Conservation (phyloP, 2,329 filamentous ascomycete genomes). For the Esteya vermicola region DNA sequence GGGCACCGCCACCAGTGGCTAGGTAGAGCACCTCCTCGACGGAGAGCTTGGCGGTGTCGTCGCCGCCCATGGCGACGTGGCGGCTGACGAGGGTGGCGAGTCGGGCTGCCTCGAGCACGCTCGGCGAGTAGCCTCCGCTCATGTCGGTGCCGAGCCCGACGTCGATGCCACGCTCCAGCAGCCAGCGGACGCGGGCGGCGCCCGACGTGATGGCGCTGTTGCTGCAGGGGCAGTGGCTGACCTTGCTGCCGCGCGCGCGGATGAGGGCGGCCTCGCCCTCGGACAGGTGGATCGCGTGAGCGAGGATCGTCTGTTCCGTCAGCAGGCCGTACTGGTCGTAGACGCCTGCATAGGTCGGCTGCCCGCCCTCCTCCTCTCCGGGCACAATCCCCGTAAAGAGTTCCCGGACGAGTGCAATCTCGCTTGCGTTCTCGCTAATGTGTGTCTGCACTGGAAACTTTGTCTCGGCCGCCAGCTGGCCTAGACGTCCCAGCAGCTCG, state of each 20-base stretch:
- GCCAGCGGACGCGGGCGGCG: constrained; percentile 56
- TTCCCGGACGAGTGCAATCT: constrained; percentile 55
- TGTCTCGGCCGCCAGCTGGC: constrained; percentile 46
- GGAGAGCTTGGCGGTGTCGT: constrained; percentile 50
- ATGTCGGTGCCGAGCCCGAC: constrained; percentile 88
- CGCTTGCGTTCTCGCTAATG: constrained; percentile 67
- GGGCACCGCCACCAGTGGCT: constrained; percentile 75
- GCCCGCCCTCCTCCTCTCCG: constrained; percentile 15
- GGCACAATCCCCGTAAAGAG: constrained; percentile 37
- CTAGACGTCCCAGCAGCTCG: constrained; percentile 49
- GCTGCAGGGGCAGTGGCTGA: constrained; percentile 77
- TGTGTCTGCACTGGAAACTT: constrained; percentile 72
- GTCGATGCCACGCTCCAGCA: constrained; percentile 60
- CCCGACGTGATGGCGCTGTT: constrained; percentile 77
- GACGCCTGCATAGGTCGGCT: constrained; percentile 54
- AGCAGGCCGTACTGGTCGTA: constrained; percentile 65
- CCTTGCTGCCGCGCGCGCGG: constrained; percentile 42
- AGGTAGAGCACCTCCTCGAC: constrained; percentile 79
- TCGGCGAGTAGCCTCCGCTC: constrained; percentile 71
- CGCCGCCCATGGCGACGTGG: constrained; percentile 45
- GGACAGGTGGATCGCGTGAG: constrained; percentile 68
- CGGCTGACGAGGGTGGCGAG: constrained; percentile 70
- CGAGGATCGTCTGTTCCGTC: constrained; percentile 61
- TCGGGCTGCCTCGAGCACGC: constrained; percentile 67
- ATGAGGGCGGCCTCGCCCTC: constrained; percentile 54